Evolutionary conservation across 441 rosid genomes (phyloP).

Genomic region (Melastoma candidum): DNA sequence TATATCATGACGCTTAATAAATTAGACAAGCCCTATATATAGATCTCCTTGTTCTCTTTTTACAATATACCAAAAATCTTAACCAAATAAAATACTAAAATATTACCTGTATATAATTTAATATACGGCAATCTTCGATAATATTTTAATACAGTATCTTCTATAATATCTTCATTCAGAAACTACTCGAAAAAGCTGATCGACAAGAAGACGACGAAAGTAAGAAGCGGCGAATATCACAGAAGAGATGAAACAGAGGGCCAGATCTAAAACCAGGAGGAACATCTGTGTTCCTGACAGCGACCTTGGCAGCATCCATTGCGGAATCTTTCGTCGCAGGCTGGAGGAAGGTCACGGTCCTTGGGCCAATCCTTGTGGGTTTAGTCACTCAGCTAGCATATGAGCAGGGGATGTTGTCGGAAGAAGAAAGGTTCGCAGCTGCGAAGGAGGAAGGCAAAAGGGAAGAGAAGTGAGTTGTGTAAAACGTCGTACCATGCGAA

Average conservation of each 20-base stretch:
- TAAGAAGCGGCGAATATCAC: constrained; percentile 44
- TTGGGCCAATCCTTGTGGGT: constrained; percentile 75
- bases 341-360: constrained; percentile 79
- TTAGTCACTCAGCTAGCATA: constrained; percentile 52
- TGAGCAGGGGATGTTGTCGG: constrained; percentile 62
- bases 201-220: constrained; percentile 36
- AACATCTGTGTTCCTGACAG: constrained; percentile 55
- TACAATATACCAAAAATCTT: too few species aligned
- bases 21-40: too few species aligned
- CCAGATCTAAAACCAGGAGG: constrained; percentile 51
- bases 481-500: too few species aligned
- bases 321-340: constrained; percentile 66
- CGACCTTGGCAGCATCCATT: constrained; percentile 34
- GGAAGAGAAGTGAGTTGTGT: constrained; percentile 6
- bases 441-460: constrained; percentile 27
- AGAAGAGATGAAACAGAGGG: constrained; percentile 40
- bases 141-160: too few species aligned
- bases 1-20: too few species aligned
- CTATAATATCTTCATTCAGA: too few species aligned
- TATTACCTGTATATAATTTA: too few species aligned
- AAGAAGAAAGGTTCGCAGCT: constrained; percentile 15
- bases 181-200: constrained; percentile 32
- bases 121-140: too few species aligned
- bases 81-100: too few species aligned
- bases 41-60: too few species aligned